These are phyloP conservation scores for Aureobasidium uvarum DNA, from an alignment of 2,329 filamentous ascomycete species.

Conservation along the genomic window DNA sequence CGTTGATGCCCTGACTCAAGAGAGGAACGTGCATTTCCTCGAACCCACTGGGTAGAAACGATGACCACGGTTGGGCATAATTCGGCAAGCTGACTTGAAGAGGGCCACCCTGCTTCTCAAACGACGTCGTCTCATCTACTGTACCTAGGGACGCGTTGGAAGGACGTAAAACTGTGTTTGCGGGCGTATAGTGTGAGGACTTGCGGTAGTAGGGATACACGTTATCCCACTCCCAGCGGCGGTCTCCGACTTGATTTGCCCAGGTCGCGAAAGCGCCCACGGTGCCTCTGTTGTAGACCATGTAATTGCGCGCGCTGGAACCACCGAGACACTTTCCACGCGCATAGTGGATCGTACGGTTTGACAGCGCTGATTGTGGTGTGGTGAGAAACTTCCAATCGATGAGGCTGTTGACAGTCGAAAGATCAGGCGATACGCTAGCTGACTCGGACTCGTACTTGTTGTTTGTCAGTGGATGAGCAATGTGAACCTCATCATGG, in stretches of 20 bases:
- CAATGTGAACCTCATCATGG: neutral
- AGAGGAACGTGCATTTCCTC: constrained; percentile 34
- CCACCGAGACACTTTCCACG: constrained; percentile 36
- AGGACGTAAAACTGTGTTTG: constrained; percentile 25
- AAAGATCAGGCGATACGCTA: neutral
- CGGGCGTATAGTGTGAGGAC: constrained; percentile 30
- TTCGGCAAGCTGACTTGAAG: constrained; percentile 35
- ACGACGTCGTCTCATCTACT: constrained; percentile 28
- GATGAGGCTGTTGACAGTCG: constrained; percentile 32
- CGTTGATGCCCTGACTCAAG: constrained; percentile 34
- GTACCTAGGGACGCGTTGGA: constrained; percentile 30
- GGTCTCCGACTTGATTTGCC: constrained; percentile 41
- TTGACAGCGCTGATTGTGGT: constrained; percentile 24
- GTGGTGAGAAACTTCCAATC: constrained; percentile 36
- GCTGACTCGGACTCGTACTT: neutral
- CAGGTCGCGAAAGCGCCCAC: constrained; percentile 37
- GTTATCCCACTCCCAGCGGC: constrained; percentile 34
- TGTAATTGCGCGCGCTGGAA: constrained; percentile 32
- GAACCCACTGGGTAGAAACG: constrained; percentile 35
- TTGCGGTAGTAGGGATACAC: constrained; percentile 35
- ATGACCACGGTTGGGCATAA: constrained; percentile 34
- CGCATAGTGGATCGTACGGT: constrained; percentile 30
- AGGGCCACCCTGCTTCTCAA: constrained; percentile 31
- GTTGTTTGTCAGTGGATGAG: neutral
- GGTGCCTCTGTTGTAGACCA: constrained; percentile 37